Percentiles rank a stretch among this genome's conserved stretches.
Conservation (phyloP, 2,329 filamentous ascomycete species). For the Sordariomycetes sp. region DNA sequence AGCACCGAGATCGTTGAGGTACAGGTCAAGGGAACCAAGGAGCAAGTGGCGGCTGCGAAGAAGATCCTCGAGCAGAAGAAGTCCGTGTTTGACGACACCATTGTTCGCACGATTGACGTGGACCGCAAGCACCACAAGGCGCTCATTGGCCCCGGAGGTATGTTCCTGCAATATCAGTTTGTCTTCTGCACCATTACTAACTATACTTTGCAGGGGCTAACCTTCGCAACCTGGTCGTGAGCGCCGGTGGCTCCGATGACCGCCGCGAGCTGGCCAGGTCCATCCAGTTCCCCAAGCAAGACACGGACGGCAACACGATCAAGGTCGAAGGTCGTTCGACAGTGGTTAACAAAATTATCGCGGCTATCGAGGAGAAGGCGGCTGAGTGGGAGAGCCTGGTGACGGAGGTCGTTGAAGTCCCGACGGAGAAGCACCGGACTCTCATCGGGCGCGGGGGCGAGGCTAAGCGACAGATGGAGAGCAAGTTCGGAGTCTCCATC, state of each 20-base stretch:
- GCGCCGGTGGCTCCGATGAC: slow-evolving; percentile 84
- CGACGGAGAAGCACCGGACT: slow-evolving; percentile 78
- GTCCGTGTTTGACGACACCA: slow-evolving; percentile 80
- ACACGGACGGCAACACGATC: slow-evolving; percentile 72
- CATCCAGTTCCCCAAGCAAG: slow-evolving; percentile 88
- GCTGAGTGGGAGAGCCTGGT: slow-evolving; percentile 76
- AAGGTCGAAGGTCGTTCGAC: slow-evolving; percentile 76
- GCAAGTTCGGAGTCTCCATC: slow-evolving; percentile 74
- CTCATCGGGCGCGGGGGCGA: slow-evolving; percentile 91
- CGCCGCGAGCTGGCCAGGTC: slow-evolving; percentile 74
- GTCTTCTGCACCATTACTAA: slow-evolving; percentile 5
- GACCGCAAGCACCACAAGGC: slow-evolving; percentile 88
- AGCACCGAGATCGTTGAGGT: slow-evolving; percentile 75
- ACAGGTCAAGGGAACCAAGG: slow-evolving; percentile 82
- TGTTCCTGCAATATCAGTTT: slow-evolving; percentile 22
- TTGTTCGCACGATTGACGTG: slow-evolving; percentile 75
- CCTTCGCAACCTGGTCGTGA: slow-evolving; percentile 74
- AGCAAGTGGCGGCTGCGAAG: slow-evolving; percentile 84
- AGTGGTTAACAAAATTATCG: slow-evolving; percentile 81
- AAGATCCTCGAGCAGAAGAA: slow-evolving; percentile 81
- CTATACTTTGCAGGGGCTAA: slow-evolving; percentile 52
- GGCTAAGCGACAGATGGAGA: slow-evolving; percentile 73
- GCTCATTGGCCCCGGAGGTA: slow-evolving; percentile 82
- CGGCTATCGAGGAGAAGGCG: slow-evolving; percentile 72
- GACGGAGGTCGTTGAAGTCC: slow-evolving; percentile 68